phyloP scores from a whole-genome alignment of 2,329 filamentous ascomycete genomes.

The Orbilia javanica region DNA sequence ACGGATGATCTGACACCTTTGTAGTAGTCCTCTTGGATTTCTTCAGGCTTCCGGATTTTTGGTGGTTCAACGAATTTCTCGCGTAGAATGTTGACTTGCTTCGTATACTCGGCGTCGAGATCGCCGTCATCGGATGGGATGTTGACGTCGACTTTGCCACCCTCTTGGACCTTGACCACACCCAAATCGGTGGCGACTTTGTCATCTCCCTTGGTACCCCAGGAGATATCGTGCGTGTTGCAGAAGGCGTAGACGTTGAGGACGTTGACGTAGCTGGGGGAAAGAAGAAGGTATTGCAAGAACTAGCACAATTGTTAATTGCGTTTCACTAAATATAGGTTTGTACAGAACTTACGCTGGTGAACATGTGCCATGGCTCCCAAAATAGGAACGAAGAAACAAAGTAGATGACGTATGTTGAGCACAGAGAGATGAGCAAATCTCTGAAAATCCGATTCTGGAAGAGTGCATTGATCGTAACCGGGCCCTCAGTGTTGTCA shows the following conservation, averaged over 20 bases:
- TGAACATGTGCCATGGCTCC: slow-evolving; percentile 99
- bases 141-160: slow-evolving; percentile 91
- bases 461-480: slow-evolving; percentile 80
- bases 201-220: slow-evolving; percentile 98
- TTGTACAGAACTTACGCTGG: slow-evolving; percentile 68
- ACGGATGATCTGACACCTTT: slow-evolving; percentile 92
- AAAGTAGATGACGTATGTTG: slow-evolving; percentile 93
- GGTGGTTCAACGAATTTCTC: slow-evolving; percentile 80
- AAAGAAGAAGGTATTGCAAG: slow-evolving; percentile 92
- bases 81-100: slow-evolving; percentile 80
- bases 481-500: slow-evolving; percentile 69
- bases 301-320: slow-evolving; percentile 70
- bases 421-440: slow-evolving; percentile 89
- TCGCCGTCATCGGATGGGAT: slow-evolving; percentile 91
- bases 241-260: slow-evolving; percentile 99
- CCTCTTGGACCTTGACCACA: slow-evolving; percentile 84
- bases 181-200: slow-evolving; percentile 77
- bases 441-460: slow-evolving; percentile 91
- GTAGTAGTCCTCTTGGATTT: slow-evolving; percentile 98
- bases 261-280: slow-evolving; percentile 97
- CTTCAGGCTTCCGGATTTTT: slow-evolving; percentile 68
- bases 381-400: slow-evolving; percentile 92
- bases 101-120: slow-evolving; percentile 93
- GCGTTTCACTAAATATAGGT: not conserved
- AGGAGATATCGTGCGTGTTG: slow-evolving; percentile 97